Conservation (phyloP, 2,329 filamentous ascomycete species). For the Pezicula neosporulosa region DNA sequence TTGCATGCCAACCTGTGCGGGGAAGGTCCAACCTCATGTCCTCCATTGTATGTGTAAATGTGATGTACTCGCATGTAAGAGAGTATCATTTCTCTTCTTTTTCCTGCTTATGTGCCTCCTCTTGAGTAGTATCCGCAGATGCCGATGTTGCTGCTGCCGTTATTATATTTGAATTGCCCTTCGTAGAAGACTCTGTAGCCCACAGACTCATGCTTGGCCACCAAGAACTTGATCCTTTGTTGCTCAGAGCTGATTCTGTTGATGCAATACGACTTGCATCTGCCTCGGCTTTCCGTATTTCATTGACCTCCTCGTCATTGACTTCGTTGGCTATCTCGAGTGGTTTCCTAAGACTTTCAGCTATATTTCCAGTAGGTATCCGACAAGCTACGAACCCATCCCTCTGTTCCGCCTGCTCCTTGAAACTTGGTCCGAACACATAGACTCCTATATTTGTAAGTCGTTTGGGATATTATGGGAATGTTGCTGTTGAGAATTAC, state of each 20-base stretch:
- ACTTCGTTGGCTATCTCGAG: slow-evolving; percentile 8
- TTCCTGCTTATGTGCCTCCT: neutral
- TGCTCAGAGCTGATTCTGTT: slow-evolving; percentile 13
- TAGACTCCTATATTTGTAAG: slow-evolving; percentile 18
- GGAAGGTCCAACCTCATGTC: no score
- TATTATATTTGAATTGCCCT: neutral
- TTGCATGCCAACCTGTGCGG: no score
- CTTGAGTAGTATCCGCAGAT: neutral
- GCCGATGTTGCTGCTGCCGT: neutral
- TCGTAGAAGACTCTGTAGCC: slow-evolving; percentile 1
- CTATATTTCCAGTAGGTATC: neutral
- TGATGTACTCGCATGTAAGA: no score
- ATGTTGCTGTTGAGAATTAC: slow-evolving; percentile 11
- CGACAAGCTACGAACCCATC: neutral
- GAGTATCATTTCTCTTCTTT: no score
- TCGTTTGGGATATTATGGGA: neutral
- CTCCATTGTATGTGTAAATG: no score
- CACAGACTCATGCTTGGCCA: slow-evolving; percentile 17
- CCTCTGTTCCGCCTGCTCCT: slow-evolving; percentile 14
- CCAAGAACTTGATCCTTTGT: slow-evolving; percentile 15
- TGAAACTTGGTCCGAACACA: slow-evolving; percentile 27
- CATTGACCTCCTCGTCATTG: slow-evolving; percentile 5
- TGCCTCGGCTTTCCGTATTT: slow-evolving; percentile 14
- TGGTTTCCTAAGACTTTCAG: slow-evolving; percentile 1
- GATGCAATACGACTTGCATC: slow-evolving; percentile 15